These are phyloP conservation scores for Tripterygium wilfordii DNA, from an alignment of 177 flowering plant genomes.

Conservation along the genomic window DNA sequence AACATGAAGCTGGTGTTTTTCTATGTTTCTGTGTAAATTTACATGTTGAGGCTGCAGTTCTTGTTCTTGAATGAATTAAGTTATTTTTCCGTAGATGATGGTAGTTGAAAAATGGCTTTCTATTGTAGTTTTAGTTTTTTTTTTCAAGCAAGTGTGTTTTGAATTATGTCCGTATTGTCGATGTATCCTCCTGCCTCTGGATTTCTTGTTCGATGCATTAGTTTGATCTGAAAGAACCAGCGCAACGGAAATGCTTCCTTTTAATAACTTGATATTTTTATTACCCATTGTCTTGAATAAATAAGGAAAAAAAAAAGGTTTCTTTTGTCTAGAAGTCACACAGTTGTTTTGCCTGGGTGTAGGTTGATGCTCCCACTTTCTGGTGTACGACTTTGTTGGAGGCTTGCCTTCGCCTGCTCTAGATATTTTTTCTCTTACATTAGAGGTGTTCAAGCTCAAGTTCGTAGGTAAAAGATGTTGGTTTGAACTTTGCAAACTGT, in stretches of 20 bases:
- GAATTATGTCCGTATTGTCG: too few relatives aligned
- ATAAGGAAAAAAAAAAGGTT: too few relatives aligned
- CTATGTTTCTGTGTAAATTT: background rate
- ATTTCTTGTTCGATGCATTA: too few relatives aligned
- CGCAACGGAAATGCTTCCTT: too few relatives aligned
- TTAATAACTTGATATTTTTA: background rate
- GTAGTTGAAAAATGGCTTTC: too few relatives aligned
- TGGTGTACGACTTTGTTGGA: slow-evolving; percentile 48
- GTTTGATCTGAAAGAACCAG: too few relatives aligned
- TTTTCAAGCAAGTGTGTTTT: too few relatives aligned
- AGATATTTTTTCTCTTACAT: slow-evolving; percentile 26
- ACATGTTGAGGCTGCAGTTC: too few relatives aligned
- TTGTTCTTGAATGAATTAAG: too few relatives aligned
- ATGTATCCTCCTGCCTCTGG: too few relatives aligned
- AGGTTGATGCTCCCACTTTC: slow-evolving; percentile 69
- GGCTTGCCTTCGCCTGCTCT: slow-evolving; percentile 38
- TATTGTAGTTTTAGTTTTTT: too few relatives aligned
- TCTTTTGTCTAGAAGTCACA: background rate
- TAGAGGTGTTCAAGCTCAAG: slow-evolving; percentile 28
- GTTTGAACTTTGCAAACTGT: slow-evolving; percentile 5
- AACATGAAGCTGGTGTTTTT: background rate
- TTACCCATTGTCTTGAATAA: background rate
- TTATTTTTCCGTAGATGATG: too few relatives aligned
- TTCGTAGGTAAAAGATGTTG: slow-evolving; percentile 42
- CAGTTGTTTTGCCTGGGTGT: slow-evolving; percentile 10